phyloP scores from a whole-genome alignment of 768 basidiomycete genomes.

The Russula griseocarnosa region DNA sequence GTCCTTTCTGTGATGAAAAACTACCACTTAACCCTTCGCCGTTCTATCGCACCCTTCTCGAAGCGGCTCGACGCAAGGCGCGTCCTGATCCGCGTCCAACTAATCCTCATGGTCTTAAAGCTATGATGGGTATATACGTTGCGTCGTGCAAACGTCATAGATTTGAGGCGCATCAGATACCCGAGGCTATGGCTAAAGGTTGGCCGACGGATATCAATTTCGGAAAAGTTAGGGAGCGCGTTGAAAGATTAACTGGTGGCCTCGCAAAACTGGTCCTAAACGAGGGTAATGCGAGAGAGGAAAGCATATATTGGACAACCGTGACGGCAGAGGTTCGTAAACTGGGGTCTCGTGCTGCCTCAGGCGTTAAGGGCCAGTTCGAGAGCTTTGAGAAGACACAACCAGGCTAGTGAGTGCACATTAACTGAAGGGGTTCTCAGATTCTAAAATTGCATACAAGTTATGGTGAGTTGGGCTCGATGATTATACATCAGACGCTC shows the following conservation, averaged over 20 bases:
- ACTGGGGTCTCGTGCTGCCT: constrained; percentile 61
- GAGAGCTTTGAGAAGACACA: constrained; percentile 76
- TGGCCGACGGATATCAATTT: constrained; percentile 79
- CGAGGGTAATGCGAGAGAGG: constrained; percentile 35
- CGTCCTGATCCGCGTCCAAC: constrained; percentile 57
- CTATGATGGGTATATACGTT: constrained; percentile 51
- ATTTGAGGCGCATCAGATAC: constrained; percentile 70
- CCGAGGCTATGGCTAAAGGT: constrained; percentile 62
- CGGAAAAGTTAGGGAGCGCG: constrained; percentile 47
- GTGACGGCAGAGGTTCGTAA: constrained; percentile 56
- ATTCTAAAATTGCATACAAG: constrained; percentile 39
- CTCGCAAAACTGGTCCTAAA: constrained; percentile 51
- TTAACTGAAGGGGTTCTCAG: no score
- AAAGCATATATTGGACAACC: constrained; percentile 66
- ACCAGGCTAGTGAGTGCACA: constrained; percentile 77
- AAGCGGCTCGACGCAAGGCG: constrained; percentile 51
- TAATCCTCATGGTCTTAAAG: constrained; percentile 62
- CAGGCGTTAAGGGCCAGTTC: constrained; percentile 71
- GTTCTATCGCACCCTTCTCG: constrained; percentile 51
- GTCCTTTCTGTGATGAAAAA: constrained; percentile 75
- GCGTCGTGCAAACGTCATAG: constrained; percentile 72
- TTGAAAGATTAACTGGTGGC: constrained; percentile 46
- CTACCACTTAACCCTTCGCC: constrained; percentile 63
- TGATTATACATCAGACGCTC: constrained; percentile 75
- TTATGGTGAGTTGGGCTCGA: constrained; percentile 81